phyloP scores from a whole-genome alignment of 2,329 filamentous ascomycete species.

The Phaeophleospora eucalypticola region DNA sequence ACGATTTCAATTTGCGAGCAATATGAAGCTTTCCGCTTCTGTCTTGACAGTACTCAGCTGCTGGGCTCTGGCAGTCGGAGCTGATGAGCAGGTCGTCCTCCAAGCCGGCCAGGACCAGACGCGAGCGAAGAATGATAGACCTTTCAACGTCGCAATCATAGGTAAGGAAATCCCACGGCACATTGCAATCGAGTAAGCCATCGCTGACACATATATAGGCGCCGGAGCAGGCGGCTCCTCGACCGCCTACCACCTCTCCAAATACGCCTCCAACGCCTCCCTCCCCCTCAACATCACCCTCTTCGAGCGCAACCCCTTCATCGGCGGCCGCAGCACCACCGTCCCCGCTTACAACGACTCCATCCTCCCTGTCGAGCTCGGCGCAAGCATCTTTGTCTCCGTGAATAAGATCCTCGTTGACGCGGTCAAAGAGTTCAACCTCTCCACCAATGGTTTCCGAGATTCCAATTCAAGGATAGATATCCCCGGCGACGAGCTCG shows the following conservation, averaged over 20 bases:
- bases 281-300: slow-evolving; percentile 74
- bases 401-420: slow-evolving; percentile 78
- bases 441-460: slow-evolving; percentile 44
- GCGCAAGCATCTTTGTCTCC: slow-evolving; percentile 85
- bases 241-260: slow-evolving; percentile 73
- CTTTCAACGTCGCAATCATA: slow-evolving; percentile 22
- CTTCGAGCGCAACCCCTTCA: slow-evolving; percentile 71
- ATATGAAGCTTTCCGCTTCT: slow-evolving; percentile 5
- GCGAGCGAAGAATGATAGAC: slow-evolving; percentile 1
- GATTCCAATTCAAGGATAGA: neutral
- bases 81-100: slow-evolving; percentile 13
- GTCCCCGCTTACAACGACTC: slow-evolving; percentile 70
- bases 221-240: slow-evolving; percentile 87
- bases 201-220: slow-evolving; percentile 50
- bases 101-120: slow-evolving; percentile 4
- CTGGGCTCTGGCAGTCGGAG: slow-evolving; percentile 1
- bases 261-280: slow-evolving; percentile 61
- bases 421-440: slow-evolving; percentile 66
- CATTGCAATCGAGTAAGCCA: neutral
- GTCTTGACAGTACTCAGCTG: neutral
- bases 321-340: slow-evolving; percentile 85
- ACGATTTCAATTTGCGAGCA: neutral
- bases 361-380: slow-evolving; percentile 70
- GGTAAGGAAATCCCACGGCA: slow-evolving; percentile 2
- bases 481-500: slow-evolving; percentile 55